Evolutionary conservation across 108 stramenopile genomes (phyloP).

Genomic region (Skeletonema grethae): DNA sequence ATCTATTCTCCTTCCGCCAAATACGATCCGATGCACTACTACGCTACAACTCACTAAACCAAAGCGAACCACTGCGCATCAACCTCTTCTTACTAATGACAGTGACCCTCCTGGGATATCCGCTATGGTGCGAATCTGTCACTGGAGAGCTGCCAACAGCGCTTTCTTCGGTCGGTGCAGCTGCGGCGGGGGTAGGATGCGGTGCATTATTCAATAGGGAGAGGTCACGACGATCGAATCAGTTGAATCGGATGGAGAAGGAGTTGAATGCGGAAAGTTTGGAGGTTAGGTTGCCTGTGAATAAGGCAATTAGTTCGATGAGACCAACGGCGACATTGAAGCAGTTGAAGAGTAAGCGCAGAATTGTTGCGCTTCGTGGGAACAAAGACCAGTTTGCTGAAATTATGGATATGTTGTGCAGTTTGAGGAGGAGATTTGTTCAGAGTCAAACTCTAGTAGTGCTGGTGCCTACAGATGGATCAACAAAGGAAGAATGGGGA

Average conservation of each 20-base stretch:
- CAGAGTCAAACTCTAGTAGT: constrained; percentile 67
- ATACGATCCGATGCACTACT: constrained; percentile 78
- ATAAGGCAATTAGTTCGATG: constrained; percentile 30
- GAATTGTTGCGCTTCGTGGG: constrained; percentile 71
- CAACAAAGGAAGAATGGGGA: constrained; percentile 47
- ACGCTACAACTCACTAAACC: constrained; percentile 74
- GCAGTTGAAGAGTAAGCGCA: constrained; percentile 31
- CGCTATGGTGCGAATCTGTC: constrained; percentile 58
- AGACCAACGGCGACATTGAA: constrained; percentile 21
- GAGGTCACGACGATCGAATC: constrained; percentile 60
- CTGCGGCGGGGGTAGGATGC: constrained; percentile 33
- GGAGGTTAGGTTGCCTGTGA: constrained; percentile 59
- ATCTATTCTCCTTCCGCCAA: constrained; percentile 65
- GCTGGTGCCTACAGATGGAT: constrained; percentile 65
- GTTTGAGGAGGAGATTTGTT: constrained; percentile 55
- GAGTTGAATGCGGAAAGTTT: constrained; percentile 71
- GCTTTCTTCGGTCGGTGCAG: constrained; percentile 19
- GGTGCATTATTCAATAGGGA: constrained; percentile 65
- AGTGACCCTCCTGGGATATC: constrained; percentile 52
- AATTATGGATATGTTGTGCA: constrained; percentile 38
- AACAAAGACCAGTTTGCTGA: constrained; percentile 42
- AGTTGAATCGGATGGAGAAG: constrained; percentile 75
- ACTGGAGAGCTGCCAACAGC: constrained; percentile 45
- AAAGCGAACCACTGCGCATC: constrained; percentile 82
- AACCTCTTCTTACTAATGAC: constrained; percentile 59